These are phyloP conservation scores for Sarocladiaceae sp. DNA, from an alignment of 2,329 filamentous ascomycete genomes.

Conservation along the genomic window DNA sequence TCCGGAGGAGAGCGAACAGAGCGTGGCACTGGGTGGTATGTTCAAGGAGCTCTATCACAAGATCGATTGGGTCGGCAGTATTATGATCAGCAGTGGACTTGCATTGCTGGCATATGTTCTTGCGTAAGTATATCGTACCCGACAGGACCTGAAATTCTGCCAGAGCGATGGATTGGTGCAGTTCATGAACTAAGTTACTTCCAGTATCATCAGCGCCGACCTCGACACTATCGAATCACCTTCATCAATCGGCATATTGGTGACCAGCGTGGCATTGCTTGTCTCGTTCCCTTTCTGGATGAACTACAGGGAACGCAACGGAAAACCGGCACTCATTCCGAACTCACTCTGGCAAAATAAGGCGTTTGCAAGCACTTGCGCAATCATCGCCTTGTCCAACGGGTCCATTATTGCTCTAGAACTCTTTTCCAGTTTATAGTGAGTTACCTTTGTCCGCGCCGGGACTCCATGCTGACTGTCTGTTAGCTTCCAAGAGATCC, in stretches of 20 bases:
- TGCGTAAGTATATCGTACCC: constrained; percentile 17
- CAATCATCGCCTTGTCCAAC: neutral
- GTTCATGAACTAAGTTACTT: neutral
- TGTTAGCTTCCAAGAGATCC: constrained; percentile 1
- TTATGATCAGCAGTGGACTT: constrained; percentile 39
- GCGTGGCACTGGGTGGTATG: constrained; percentile 19
- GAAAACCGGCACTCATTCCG: neutral
- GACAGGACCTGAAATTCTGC: too few species aligned
- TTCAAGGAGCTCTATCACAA: constrained; percentile 28
- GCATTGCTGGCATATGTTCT: constrained; percentile 49
- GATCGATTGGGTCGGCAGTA: constrained; percentile 50
- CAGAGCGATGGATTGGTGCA: neutral
- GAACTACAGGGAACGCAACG: neutral
- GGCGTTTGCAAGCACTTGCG: neutral
- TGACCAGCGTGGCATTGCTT: neutral
- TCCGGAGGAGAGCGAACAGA: constrained; percentile 19
- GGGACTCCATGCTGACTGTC: neutral
- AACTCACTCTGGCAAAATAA: neutral
- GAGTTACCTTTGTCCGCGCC: neutral
- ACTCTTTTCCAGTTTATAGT: neutral
- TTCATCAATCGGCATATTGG: neutral
- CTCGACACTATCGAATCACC: neutral
- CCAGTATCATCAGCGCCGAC: neutral
- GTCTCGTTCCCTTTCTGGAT: neutral
- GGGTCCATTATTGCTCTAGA: neutral